phyloP scores from a whole-genome alignment of 2,329 filamentous ascomycete genomes.

The Myriosclerotinia curreyana region DNA sequence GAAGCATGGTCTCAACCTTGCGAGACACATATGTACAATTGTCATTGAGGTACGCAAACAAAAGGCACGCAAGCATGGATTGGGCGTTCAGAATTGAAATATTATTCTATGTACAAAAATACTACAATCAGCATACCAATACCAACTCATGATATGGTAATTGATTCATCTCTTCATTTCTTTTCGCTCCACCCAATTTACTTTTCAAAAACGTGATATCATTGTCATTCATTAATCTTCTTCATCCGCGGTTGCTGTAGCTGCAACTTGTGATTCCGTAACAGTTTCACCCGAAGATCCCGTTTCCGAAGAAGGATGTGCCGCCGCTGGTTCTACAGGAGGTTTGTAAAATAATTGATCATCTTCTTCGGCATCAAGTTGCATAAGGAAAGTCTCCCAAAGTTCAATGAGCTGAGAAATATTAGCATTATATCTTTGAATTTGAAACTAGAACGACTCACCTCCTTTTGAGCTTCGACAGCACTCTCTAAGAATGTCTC shows the following conservation, averaged over 20 bases:
- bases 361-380: conserved; percentile 90
- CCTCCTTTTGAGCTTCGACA: conserved; percentile 98
- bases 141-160: conserved; percentile 12
- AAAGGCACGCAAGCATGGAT: neutral
- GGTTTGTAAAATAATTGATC: conserved; percentile 65
- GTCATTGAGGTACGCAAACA: neutral
- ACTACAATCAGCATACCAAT: conserved; percentile 19
- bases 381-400: conserved; percentile 98
- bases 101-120: conserved; percentile 39
- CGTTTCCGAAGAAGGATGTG: conserved; percentile 49
- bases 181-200: conserved; percentile 7
- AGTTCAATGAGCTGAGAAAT: conserved; percentile 65
- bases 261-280: conserved; percentile 28
- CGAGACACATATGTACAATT: neutral
- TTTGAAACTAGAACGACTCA: conserved; percentile 44
- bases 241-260: conserved; percentile 31
- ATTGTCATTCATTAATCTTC: conserved; percentile 28
- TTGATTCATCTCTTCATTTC: conserved; percentile 16
- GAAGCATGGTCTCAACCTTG: neutral
- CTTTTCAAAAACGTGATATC: conserved; percentile 21
- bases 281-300: conserved; percentile 37
- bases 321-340: conserved; percentile 51
- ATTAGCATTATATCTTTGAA: conserved; percentile 18
- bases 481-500: conserved; percentile 97
- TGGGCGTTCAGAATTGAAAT: conserved; percentile 24